Base-by-base conservation (phyloP, 2,329 filamentous ascomycete genomes). In the Clarireedia homoeocarpa region DNA sequence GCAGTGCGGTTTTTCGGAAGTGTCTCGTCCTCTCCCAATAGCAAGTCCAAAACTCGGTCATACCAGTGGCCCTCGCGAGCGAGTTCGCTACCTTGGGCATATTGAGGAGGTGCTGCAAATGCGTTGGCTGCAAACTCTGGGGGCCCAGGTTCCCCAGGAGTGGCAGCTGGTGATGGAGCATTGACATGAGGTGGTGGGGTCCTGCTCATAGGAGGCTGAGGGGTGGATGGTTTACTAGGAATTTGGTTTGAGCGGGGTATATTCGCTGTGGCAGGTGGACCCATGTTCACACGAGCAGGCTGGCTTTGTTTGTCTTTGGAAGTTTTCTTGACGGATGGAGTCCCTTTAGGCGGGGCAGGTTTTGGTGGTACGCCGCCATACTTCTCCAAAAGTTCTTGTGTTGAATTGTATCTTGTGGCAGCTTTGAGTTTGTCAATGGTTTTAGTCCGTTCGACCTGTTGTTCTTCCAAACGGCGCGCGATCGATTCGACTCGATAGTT, bases 401-500 rank as follows among this genome's bases (percentile, higher is more conserved):
- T 99, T 34, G 91, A 94, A 72, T 97, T 89, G 74, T 96, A 99
- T 71, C 89, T 96, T 36, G 94, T 99, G 26, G 91, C 91, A 57
- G 87, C 85, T 73, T 99, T 99, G 61, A 99, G 82, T 72, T 91
- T 91, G 70, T 95, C 87, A 62, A 99, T 97, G 2, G 91, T 96
- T 65, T 84, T 84, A 58, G 88, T 83, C 53, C 92, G 84, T 71
- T 96, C 88, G 53, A 83, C 82, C 66, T 91, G 84, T 38, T 91
- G 80, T 20, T 81, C 81, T 64, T 92, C 86, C 30, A 97, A 78
- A 42, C 86, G 80, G 40, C 77, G 71, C 62, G 86, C 82, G 10
- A 88, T 78, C 15, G 77, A 82, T 23, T 86, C 81, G 65, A 94
- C 86, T 59, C 90, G 88, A 70, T 88, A 95, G 64, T 86, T 87